phyloP scores from a whole-genome alignment of 2,329 filamentous ascomycete species.

The Lachnellula cervina region DNA sequence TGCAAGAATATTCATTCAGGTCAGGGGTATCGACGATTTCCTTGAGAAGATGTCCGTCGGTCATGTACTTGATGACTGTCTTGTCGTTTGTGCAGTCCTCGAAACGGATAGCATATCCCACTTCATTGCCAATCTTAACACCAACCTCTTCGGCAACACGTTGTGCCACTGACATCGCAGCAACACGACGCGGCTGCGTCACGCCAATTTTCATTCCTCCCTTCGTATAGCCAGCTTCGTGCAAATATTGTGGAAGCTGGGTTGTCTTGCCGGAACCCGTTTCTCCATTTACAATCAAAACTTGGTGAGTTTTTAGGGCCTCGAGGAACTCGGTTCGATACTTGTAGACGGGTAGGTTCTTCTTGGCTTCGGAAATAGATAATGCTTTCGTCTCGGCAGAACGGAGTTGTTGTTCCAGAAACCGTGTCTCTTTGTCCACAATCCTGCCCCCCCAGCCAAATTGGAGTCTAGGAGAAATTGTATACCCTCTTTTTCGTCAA shows the following conservation, averaged over 20 bases:
- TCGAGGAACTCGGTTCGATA: slow-evolving; percentile 81
- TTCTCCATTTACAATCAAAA: slow-evolving; percentile 93
- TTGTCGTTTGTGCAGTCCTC: slow-evolving; percentile 97
- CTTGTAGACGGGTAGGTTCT: slow-evolving; percentile 82
- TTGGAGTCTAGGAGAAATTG: slow-evolving; percentile 75
- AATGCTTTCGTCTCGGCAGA: slow-evolving; percentile 84
- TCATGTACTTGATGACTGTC: slow-evolving; percentile 98
- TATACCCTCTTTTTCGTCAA: slow-evolving; percentile 85
- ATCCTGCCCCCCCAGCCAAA: slow-evolving; percentile 67
- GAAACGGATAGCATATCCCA: slow-evolving; percentile 96
- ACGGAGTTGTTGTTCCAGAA: slow-evolving; percentile 75
- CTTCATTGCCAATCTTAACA: slow-evolving; percentile 76
- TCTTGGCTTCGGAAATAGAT: slow-evolving; percentile 86
- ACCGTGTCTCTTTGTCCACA: slow-evolving; percentile 72
- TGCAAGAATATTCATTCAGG: slow-evolving; percentile 91
- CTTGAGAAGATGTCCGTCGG: slow-evolving; percentile 87
- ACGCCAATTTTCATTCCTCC: slow-evolving; percentile 82
- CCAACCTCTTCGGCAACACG: slow-evolving; percentile 99
- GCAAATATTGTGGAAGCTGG: slow-evolving; percentile 90
- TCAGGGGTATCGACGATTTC: slow-evolving; percentile 91
- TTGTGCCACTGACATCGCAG: slow-evolving; percentile 98
- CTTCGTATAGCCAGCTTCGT: slow-evolving; percentile 90
- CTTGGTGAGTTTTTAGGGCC: slow-evolving; percentile 78
- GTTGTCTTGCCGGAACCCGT: slow-evolving; percentile 98
- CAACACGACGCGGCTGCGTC: slow-evolving; percentile 92